phyloP scores from a whole-genome alignment of 176 grass and related monocot species.

The Oryza meridionalis region DNA sequence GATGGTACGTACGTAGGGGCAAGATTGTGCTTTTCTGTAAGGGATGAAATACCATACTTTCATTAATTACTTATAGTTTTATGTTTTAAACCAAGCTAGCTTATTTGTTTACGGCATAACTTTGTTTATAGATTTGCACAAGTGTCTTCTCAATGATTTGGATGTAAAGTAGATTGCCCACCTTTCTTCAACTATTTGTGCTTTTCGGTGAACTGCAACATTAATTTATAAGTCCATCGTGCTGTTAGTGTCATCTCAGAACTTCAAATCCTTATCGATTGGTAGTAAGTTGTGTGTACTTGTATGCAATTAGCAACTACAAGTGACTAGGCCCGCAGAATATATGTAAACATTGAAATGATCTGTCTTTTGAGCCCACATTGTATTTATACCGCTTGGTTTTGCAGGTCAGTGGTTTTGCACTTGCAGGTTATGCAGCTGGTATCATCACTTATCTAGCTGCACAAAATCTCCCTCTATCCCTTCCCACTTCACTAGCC shows the following conservation, averaged over 20 bases:
- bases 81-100: neutral
- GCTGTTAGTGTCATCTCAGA: neutral
- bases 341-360: neutral
- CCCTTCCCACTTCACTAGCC: slow-evolving; percentile 67
- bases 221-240: neutral
- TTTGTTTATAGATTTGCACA: neutral
- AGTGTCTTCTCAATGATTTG: neutral
- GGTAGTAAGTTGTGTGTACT: neutral
- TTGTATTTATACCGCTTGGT: slow-evolving; percentile 24
- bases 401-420: slow-evolving; percentile 89
- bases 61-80: neutral
- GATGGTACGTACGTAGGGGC: neutral
- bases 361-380: neutral
- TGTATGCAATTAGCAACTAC: neutral
- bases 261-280: neutral
- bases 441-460: slow-evolving; percentile 82
- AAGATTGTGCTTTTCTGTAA: neutral
- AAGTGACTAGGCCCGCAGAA: neutral
- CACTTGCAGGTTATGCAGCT: slow-evolving; percentile 91
- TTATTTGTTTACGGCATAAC: neutral
- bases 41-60: neutral
- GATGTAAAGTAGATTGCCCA: neutral
- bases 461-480: slow-evolving; percentile 57
- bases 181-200: neutral
- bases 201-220: neutral